These are phyloP conservation scores for Zygosaccharomyces siamensis DNA, from an alignment of 805 yeast species.

Conservation along the genomic window DNA sequence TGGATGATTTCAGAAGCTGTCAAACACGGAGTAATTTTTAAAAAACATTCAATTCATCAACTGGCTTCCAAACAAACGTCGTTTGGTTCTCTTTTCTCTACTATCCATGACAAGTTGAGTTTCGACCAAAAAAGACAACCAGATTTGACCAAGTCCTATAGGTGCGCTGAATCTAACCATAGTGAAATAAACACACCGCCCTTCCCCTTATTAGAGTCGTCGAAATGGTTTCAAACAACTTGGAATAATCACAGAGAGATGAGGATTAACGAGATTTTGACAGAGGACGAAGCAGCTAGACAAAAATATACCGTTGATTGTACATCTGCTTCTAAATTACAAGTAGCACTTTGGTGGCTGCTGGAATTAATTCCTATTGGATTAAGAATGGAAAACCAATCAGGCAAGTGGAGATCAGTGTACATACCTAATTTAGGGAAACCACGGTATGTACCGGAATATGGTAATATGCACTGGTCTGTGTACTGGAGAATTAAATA, in stretches of 20 bases:
- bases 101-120: constrained; percentile 48
- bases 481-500: constrained; percentile 50
- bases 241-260: constrained; percentile 15
- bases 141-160: not conserved
- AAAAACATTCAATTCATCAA: constrained; percentile 37
- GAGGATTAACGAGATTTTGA: constrained; percentile 19
- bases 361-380: constrained; percentile 59
- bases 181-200: not conserved
- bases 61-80: constrained; percentile 41
- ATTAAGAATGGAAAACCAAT: constrained; percentile 42
- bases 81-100: constrained; percentile 41
- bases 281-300: constrained; percentile 9
- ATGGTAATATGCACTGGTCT: constrained; percentile 58
- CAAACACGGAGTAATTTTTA: constrained; percentile 46
- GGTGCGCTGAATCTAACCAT: not conserved
- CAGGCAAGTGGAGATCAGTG: constrained; percentile 47
- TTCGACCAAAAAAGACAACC: constrained; percentile 16
- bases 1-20: constrained; percentile 59
- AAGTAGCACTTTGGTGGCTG: constrained; percentile 51
- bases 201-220: not conserved
- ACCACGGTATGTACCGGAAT: constrained; percentile 44
- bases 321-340: constrained; percentile 5
- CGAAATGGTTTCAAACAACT: not conserved
- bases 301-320: constrained; percentile 6
- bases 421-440: constrained; percentile 57